Evolutionary conservation across 2,329 filamentous ascomycete species (phyloP).

Genomic region (Pseudopyricularia cyperi): DNA sequence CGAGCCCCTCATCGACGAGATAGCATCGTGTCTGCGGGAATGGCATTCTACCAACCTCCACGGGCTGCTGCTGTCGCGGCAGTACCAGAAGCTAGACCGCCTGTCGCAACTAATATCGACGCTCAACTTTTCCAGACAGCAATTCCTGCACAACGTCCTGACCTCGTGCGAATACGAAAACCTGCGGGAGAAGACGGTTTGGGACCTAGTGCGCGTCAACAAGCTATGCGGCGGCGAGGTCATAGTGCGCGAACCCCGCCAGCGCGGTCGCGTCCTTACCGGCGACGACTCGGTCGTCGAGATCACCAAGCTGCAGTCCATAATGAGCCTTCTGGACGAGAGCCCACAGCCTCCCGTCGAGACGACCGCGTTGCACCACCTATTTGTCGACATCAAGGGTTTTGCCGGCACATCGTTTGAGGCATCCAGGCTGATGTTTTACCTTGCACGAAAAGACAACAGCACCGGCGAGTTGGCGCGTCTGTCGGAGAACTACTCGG

Average conservation of each 20-base stretch:
- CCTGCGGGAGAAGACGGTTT: slow-evolving; percentile 80
- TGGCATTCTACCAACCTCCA: slow-evolving; percentile 98
- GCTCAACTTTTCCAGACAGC: slow-evolving; percentile 75
- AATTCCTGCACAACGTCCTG: slow-evolving; percentile 87
- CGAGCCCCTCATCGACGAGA: slow-evolving; percentile 92
- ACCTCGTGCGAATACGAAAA: slow-evolving; percentile 72
- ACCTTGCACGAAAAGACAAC: slow-evolving; percentile 60
- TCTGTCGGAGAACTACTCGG: slow-evolving; percentile 71
- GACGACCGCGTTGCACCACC: slow-evolving; percentile 61
- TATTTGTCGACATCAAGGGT: slow-evolving; percentile 72
- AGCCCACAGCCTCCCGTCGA: slow-evolving; percentile 58
- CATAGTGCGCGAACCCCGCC: slow-evolving; percentile 79
- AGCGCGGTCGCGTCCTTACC: slow-evolving; percentile 74
- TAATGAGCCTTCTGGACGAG: slow-evolving; percentile 87
- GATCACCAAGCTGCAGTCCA: slow-evolving; percentile 78
- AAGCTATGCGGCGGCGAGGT: slow-evolving; percentile 89
- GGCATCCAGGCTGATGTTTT: slow-evolving; percentile 62
- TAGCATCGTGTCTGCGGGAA: slow-evolving; percentile 89
- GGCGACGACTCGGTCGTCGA: slow-evolving; percentile 89
- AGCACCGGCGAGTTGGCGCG: slow-evolving; percentile 45
- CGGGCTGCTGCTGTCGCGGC: slow-evolving; percentile 69
- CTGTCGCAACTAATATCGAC: slow-evolving; percentile 68
- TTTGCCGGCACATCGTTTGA: slow-evolving; percentile 68
- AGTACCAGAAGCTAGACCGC: slow-evolving; percentile 70
- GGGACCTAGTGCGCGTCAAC: slow-evolving; percentile 89